Conservation (phyloP, 2,329 filamentous ascomycete species). For the Aspergillus tamarii region DNA sequence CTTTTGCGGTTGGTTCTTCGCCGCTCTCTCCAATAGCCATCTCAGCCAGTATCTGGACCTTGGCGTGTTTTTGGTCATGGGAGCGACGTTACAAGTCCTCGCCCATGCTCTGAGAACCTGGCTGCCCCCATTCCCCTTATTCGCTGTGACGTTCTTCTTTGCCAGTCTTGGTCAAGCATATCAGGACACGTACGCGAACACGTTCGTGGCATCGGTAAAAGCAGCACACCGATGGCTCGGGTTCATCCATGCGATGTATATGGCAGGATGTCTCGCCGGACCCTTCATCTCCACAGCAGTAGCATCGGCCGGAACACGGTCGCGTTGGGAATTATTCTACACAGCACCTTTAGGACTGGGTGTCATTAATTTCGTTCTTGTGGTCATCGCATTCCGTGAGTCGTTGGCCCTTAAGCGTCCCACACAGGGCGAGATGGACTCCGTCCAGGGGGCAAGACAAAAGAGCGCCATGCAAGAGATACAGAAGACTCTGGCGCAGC, state of each 20-base stretch:
- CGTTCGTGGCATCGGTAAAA: constrained; percentile 58
- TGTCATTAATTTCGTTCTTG: constrained; percentile 53
- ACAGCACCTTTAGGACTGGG: constrained; percentile 58
- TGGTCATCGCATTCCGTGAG: constrained; percentile 56
- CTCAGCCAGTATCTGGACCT: constrained; percentile 57
- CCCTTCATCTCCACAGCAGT: constrained; percentile 60
- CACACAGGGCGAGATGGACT: not conserved
- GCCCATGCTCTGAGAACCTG: constrained; percentile 57
- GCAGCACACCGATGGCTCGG: constrained; percentile 64
- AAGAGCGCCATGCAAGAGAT: constrained; percentile 27
- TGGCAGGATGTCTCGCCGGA: constrained; percentile 57
- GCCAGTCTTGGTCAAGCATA: constrained; percentile 64
- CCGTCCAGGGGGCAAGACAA: not conserved
- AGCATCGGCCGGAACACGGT: constrained; percentile 42
- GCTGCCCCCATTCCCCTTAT: constrained; percentile 61
- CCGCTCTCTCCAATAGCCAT: constrained; percentile 56
- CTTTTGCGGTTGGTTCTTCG: constrained; percentile 64
- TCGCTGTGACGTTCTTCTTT: constrained; percentile 61
- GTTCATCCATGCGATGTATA: constrained; percentile 67
- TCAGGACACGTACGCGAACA: constrained; percentile 67
- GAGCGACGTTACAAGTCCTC: constrained; percentile 56
- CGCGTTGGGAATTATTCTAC: constrained; percentile 61
- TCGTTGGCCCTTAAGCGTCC: constrained; percentile 11
- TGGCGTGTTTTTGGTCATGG: constrained; percentile 60
- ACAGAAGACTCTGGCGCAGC: constrained; percentile 25